These are phyloP conservation scores for Tetracladium marchalianum DNA, from an alignment of 495 filamentous ascomycete species.

Conservation along the genomic window DNA sequence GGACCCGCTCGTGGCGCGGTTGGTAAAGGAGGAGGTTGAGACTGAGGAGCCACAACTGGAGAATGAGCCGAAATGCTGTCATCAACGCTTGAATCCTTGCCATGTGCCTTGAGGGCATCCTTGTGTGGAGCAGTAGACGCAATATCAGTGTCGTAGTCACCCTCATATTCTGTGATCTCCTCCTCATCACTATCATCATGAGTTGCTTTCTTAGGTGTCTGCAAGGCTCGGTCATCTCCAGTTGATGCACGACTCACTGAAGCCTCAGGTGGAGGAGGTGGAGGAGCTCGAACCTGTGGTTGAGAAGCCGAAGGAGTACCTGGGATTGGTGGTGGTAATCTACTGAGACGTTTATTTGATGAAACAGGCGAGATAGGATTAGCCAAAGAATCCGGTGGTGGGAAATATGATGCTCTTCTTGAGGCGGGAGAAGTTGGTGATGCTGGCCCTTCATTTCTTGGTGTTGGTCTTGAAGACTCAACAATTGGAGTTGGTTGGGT, in stretches of 20 bases:
- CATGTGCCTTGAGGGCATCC: conserved; percentile 80
- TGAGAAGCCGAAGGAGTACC: conserved; percentile 41
- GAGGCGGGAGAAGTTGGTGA: conserved; percentile 44
- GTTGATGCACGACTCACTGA: conserved; percentile 51
- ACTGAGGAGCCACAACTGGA: conserved; percentile 24
- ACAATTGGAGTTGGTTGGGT: conserved; percentile 25
- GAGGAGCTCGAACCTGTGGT: conserved; percentile 56
- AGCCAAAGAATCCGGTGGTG: conserved; percentile 39
- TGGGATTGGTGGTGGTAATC: conserved; percentile 38
- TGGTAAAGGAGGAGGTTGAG: conserved; percentile 51
- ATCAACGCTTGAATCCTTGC: conserved; percentile 62
- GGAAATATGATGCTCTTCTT: conserved; percentile 41
- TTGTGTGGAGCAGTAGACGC: conserved; percentile 80
- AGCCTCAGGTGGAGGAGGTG: conserved; percentile 62
- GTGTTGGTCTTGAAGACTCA: conserved; percentile 31
- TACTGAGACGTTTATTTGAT: conserved; percentile 41
- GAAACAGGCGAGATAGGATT: conserved; percentile 18
- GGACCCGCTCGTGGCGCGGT: conserved; percentile 37
- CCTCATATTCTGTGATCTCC: conserved; percentile 90
- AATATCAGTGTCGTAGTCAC: conserved; percentile 97
- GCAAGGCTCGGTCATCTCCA: conserved; percentile 37
- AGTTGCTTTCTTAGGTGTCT: conserved; percentile 26
- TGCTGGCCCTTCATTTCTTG: conserved; percentile 39
- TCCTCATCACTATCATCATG: conserved; percentile 54
- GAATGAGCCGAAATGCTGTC: conserved; percentile 37